Percentiles rank a stretch among this genome's conserved stretches.
phyloP scores from a whole-genome alignment of 2,329 filamentous ascomycete species.

The Calonectria pseudoreteaudii region DNA sequence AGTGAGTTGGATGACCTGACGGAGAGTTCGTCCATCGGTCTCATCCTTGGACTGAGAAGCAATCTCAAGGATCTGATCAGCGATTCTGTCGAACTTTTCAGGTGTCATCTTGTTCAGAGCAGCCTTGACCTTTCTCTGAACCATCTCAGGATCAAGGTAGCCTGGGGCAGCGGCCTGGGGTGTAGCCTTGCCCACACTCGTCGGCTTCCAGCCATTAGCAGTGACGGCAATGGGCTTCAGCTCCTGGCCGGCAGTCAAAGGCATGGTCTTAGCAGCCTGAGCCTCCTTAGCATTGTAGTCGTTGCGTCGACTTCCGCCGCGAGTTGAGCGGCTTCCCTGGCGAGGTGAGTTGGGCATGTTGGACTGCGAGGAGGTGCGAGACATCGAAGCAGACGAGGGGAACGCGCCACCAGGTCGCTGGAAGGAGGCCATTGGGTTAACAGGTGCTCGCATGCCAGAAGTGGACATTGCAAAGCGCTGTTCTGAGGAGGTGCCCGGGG shows the following conservation, averaged over 20 bases:
- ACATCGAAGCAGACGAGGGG: conserved; percentile 71
- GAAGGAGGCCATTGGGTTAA: conserved; percentile 56
- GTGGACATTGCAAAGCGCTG: conserved; percentile 78
- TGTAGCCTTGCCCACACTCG: conserved; percentile 67
- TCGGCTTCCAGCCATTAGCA: conserved; percentile 89
- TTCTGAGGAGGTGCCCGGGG: conserved; percentile 81
- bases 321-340: conserved; percentile 69
- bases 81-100: conserved; percentile 97
- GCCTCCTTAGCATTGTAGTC: conserved; percentile 70
- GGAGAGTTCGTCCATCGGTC: conserved; percentile 90
- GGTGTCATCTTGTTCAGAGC: conserved; percentile 99
- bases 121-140: conserved; percentile 98
- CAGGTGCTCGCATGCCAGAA: conserved; percentile 58
- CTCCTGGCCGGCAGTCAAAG: conserved; percentile 85
- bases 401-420: conserved; percentile 67
- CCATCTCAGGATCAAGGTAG: conserved; percentile 88
- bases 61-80: conserved; percentile 92
- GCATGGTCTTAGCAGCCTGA: conserved; percentile 87
- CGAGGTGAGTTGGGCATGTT: conserved; percentile 79
- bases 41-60: conserved; percentile 96
- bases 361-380: conserved; percentile 72
- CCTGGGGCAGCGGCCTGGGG: conserved; percentile 56
- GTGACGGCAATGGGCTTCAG: conserved; percentile 83
- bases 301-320: conserved; percentile 70
- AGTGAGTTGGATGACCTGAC: conserved; percentile 98